These are phyloP conservation scores for Diospyros lotus DNA, from an alignment of 148 eudicot genomes.

Conservation along the genomic window DNA sequence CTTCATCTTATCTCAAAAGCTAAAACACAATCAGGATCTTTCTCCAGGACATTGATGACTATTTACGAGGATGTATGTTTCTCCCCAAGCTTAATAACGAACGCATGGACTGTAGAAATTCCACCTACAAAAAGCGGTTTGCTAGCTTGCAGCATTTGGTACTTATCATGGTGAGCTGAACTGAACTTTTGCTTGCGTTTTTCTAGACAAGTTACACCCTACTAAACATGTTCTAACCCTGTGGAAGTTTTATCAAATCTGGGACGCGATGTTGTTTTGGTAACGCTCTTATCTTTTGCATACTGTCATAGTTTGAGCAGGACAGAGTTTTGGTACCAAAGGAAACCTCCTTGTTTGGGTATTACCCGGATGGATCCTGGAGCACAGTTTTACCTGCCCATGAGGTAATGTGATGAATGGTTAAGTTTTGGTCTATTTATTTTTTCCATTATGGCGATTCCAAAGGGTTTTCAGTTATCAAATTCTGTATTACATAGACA, in stretches of 20 bases:
- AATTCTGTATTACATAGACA: no score
- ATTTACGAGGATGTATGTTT: constrained; percentile 38
- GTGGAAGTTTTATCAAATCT: not conserved
- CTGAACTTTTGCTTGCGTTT: no score
- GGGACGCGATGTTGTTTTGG: not conserved
- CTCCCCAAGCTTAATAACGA: constrained; percentile 59
- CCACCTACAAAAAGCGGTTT: constrained; percentile 48
- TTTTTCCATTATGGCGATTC: not conserved
- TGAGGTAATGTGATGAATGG: constrained; percentile 29
- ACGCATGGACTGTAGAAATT: constrained; percentile 19
- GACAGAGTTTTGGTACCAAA: constrained; percentile 51
- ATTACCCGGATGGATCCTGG: constrained; percentile 41
- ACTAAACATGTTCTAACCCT: not conserved
- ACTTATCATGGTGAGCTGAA: constrained; percentile 42
- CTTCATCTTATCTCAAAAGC: not conserved
- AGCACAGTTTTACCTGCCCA: constrained; percentile 39
- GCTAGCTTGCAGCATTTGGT: constrained; percentile 44
- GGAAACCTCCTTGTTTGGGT: constrained; percentile 63
- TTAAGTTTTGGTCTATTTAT: not conserved
- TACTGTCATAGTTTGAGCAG: constrained; percentile 33
- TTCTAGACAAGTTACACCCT: not conserved
- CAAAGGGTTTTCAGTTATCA: no score
- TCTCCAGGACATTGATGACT: constrained; percentile 27
- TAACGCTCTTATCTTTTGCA: not conserved
- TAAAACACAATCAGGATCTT: not conserved